Evolutionary conservation across 164 flowering plant genomes (phyloP).

Genomic region (Stephania japonica): DNA sequence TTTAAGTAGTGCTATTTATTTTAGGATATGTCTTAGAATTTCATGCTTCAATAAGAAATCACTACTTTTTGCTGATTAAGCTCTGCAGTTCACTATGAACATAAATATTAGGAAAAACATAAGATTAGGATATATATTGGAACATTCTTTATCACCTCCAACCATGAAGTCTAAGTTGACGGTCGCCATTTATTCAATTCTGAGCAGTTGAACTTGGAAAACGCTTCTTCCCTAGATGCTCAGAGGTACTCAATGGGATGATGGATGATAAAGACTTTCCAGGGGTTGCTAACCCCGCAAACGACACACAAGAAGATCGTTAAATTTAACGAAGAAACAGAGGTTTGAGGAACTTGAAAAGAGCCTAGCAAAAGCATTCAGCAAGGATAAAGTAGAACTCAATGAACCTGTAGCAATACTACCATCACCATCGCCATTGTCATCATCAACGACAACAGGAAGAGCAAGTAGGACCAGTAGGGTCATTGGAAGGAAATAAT

Average conservation of each 20-base stretch:
- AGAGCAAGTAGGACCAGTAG: not conserved
- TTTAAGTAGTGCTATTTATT: not conserved
- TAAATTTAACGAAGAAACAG: slow-evolving; percentile 36
- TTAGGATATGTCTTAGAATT: no score
- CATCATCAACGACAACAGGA: slow-evolving; percentile 21
- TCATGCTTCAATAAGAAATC: no score
- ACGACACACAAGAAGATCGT: slow-evolving; percentile 42
- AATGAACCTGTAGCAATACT: slow-evolving; percentile 26
- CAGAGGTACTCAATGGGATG: slow-evolving; percentile 60
- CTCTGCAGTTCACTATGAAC: not conserved
- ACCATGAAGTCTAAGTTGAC: not conserved
- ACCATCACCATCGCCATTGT: slow-evolving; percentile 27
- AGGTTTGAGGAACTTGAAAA: slow-evolving; percentile 64
- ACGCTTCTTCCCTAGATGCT: slow-evolving; percentile 81
- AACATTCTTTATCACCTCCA: not conserved
- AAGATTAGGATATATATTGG: not conserved
- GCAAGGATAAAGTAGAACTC: slow-evolving; percentile 53
- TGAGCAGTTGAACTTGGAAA: slow-evolving; percentile 77
- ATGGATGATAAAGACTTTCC: slow-evolving; percentile 63
- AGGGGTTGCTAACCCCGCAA: slow-evolving; percentile 38
- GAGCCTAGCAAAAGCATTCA: slow-evolving; percentile 48
- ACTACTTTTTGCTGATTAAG: not conserved
- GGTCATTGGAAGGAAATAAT: not conserved
- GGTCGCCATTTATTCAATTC: not conserved
- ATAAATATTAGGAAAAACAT: not conserved